Conservation (phyloP, 202 grass and related monocot species). For the Hordeum pubiflorum region DNA sequence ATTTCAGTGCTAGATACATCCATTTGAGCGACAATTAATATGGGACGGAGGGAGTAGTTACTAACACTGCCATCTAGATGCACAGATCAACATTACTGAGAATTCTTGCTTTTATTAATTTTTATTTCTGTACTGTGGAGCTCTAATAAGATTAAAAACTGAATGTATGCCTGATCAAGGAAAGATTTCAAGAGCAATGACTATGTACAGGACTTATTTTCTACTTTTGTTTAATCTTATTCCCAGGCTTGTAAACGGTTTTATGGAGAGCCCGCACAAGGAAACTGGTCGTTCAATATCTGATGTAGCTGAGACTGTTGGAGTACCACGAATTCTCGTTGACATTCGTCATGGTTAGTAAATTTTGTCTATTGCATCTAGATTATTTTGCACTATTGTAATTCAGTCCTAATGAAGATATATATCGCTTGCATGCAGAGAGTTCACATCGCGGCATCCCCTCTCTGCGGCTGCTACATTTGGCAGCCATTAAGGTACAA, state of each 20-base stretch:
- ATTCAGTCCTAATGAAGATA: slow-evolving; percentile 1
- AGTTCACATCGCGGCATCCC: slow-evolving; percentile 79
- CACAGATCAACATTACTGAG: background rate
- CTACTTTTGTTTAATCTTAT: background rate
- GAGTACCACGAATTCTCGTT: slow-evolving; percentile 73
- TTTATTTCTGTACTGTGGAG: background rate
- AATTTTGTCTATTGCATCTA: background rate
- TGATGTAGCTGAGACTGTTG: slow-evolving; percentile 69
- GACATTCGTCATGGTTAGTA: slow-evolving; percentile 92
- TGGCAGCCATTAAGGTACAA: slow-evolving; percentile 72
- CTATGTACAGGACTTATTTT: background rate
- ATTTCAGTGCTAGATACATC: too few relatives aligned
- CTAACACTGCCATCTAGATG: background rate
- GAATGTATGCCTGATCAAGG: slow-evolving; percentile 1
- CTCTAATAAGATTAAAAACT: background rate
- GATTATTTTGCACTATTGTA: background rate
- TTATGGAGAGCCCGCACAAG: slow-evolving; percentile 57
- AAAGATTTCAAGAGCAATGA: background rate
- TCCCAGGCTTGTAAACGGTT: slow-evolving; percentile 83
- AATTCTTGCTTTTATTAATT: background rate
- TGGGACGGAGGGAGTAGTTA: too few relatives aligned
- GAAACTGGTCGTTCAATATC: slow-evolving; percentile 71
- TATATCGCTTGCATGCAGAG: slow-evolving; percentile 48
- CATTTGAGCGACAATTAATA: too few relatives aligned
- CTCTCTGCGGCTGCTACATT: slow-evolving; percentile 56